A percentile compares a stretch with the other conserved stretches of the same genome.
These are phyloP conservation scores for Ogataea wickerhamii DNA, from an alignment of 805 yeast species.

Conservation along the genomic window DNA sequence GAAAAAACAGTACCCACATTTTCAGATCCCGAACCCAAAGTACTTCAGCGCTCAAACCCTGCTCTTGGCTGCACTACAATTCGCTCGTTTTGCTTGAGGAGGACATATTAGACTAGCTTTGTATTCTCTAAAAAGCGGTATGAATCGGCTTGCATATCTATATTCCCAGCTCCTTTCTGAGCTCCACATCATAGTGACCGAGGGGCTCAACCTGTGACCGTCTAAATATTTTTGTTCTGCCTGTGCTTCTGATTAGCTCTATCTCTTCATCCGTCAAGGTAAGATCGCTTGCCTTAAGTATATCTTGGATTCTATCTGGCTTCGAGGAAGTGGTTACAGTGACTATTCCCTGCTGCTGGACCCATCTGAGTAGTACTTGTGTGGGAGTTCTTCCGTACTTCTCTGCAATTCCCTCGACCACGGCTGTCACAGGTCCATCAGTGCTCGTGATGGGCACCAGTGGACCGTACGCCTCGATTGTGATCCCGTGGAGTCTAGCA, in stretches of 20 bases:
- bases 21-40: no score
- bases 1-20: no score
- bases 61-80: no score
- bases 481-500: constrained; percentile 32
- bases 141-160: no score
- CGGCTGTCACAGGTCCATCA: constrained; percentile 30
- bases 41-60: no score
- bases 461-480: constrained; percentile 45
- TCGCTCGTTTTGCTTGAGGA: no score
- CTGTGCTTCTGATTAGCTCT: constrained; percentile 23
- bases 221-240: constrained; percentile 25
- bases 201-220: constrained; percentile 5
- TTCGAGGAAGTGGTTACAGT: constrained; percentile 46
- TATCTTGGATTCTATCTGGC: constrained; percentile 37
- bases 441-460: constrained; percentile 40
- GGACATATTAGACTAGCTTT: no score
- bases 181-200: constrained; percentile 6
- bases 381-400: constrained; percentile 37
- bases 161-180: no score
- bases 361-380: constrained; percentile 46
- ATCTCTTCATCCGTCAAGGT: constrained; percentile 31
- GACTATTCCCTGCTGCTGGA: constrained; percentile 38
- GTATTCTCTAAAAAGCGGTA: no score
- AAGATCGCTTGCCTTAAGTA: constrained; percentile 35
- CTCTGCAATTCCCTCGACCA: constrained; percentile 29